These are phyloP conservation scores for Aureobasidium sp. DNA, from an alignment of 2,329 filamentous ascomycete species.

Conservation along the genomic window DNA sequence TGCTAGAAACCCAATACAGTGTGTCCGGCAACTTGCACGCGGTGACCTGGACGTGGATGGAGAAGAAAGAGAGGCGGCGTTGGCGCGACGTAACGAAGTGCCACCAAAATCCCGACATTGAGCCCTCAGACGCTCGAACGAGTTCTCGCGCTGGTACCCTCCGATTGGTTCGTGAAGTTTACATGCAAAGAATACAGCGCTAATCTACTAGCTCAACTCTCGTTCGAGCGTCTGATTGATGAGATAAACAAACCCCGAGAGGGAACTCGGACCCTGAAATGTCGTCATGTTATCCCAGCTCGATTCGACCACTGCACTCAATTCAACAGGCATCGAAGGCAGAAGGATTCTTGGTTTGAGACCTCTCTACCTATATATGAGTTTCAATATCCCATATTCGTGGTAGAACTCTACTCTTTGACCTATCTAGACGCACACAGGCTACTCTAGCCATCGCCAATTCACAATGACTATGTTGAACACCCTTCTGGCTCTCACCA, in stretches of 20 bases:
- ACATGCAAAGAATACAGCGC: too few species aligned
- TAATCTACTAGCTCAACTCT: too few species aligned
- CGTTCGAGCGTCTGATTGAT: too few species aligned
- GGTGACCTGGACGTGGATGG: too few species aligned
- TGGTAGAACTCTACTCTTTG: neutral
- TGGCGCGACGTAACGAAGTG: too few species aligned
- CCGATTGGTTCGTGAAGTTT: too few species aligned
- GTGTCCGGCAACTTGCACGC: too few species aligned
- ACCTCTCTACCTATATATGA: neutral
- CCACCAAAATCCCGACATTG: too few species aligned
- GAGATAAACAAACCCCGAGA: conserved; percentile 2
- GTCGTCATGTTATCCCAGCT: neutral
- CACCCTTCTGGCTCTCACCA: conserved; percentile 52
- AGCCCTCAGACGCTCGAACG: too few species aligned
- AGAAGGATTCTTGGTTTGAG: neutral
- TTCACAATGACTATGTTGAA: conserved; percentile 32
- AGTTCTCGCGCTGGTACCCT: too few species aligned
- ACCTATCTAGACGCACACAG: neutral
- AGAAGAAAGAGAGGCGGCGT: too few species aligned
- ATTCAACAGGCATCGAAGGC: neutral
- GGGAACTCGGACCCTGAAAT: conserved; percentile 5
- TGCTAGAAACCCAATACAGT: too few species aligned
- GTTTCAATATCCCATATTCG: neutral
- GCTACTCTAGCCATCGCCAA: neutral
- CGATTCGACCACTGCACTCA: neutral